These are phyloP conservation scores for Chytriomyces confervae DNA, from an alignment of 192 early-diverging fungal genomes.

Conservation along the genomic window DNA sequence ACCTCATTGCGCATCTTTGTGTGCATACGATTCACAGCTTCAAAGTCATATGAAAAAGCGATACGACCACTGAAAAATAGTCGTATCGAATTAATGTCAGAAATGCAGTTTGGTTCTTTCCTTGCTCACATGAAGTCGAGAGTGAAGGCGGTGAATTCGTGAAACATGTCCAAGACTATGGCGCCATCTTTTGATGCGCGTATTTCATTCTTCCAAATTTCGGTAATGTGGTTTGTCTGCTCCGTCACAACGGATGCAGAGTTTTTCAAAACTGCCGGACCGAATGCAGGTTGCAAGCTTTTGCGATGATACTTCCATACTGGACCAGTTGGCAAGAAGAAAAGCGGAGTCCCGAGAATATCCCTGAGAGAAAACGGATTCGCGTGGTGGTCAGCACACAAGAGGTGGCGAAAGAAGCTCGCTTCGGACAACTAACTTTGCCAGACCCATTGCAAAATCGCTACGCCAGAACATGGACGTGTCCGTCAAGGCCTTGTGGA, in stretches of 20 bases:
- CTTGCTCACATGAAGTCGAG: slow-evolving; percentile 38
- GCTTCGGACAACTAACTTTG: background rate
- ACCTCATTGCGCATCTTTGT: no score
- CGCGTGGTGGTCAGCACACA: no score
- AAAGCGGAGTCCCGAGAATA: slow-evolving; percentile 42
- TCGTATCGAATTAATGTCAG: no score
- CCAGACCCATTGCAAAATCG: background rate
- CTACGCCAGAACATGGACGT: slow-evolving; percentile 25
- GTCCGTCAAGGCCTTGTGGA: slow-evolving; percentile 30
- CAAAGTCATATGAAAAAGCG: slow-evolving; percentile 44
- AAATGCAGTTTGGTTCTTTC: no score
- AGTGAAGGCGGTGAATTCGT: slow-evolving; percentile 36
- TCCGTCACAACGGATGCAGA: slow-evolving; percentile 12
- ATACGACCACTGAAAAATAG: background rate
- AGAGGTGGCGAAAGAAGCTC: no score
- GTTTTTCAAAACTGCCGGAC: slow-evolving; percentile 47
- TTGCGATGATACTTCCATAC: slow-evolving; percentile 60
- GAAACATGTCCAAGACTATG: slow-evolving; percentile 26
- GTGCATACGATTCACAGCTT: background rate
- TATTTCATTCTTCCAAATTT: slow-evolving; percentile 11
- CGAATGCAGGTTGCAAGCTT: slow-evolving; percentile 56
- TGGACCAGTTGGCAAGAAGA: slow-evolving; percentile 42
- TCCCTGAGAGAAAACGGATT: background rate
- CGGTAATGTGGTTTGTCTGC: background rate
- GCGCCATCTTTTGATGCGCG: background rate